phyloP scores from a whole-genome alignment of 2,329 filamentous ascomycete genomes.

The Penicillium occitanis region DNA sequence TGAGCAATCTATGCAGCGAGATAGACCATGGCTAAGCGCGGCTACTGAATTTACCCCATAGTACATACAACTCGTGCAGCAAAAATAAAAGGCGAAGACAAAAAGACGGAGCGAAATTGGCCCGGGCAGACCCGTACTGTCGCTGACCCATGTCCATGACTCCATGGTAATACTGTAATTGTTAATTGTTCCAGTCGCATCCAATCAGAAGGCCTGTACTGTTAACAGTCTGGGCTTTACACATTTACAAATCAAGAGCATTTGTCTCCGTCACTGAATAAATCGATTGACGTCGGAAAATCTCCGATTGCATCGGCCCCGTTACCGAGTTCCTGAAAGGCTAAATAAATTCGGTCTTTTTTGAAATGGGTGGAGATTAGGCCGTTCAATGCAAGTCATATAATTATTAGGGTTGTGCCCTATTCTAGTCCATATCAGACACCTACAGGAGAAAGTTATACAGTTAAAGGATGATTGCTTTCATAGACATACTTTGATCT shows the following conservation, averaged over 20 bases:
- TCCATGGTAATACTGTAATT: neutral
- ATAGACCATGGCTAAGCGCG: neutral
- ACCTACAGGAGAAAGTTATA: too few relatives aligned
- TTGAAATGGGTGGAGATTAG: neutral
- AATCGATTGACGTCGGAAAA: neutral
- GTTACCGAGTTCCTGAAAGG: neutral
- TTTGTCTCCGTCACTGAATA: neutral
- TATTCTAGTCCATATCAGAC: neutral
- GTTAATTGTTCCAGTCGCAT: neutral
- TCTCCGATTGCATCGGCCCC: neutral
- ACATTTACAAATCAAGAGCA: too few relatives aligned
- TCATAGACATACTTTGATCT: too few relatives aligned
- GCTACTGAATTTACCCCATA: neutral
- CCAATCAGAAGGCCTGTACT: neutral
- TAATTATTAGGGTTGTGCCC: neutral
- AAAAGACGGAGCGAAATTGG: constrained; percentile 4
- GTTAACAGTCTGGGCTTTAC: neutral
- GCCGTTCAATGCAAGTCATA: neutral
- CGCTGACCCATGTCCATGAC: neutral
- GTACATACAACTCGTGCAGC: neutral
- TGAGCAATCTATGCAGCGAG: neutral
- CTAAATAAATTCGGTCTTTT: neutral
- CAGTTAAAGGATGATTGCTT: too few relatives aligned
- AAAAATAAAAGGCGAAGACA: neutral
- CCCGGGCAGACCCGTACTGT: constrained; percentile 3